Percentiles rank a stretch among this genome's conserved stretches.
These are phyloP conservation scores for Celoporthe dispersa DNA, from an alignment of 2,329 filamentous ascomycete genomes.

Conservation along the genomic window DNA sequence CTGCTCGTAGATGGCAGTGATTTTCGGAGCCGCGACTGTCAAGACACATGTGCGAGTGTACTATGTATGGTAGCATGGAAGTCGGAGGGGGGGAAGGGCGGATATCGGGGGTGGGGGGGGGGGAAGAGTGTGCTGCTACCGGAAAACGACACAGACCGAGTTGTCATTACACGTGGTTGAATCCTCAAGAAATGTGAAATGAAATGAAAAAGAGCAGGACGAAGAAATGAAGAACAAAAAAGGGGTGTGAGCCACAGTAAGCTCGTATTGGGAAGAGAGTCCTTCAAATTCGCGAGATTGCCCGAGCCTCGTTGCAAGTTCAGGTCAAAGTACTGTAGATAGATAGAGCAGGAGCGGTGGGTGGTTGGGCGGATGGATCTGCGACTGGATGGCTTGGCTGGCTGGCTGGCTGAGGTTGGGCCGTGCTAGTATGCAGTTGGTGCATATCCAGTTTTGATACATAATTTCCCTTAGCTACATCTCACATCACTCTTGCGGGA, in stretches of 20 bases:
- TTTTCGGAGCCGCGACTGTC: background rate
- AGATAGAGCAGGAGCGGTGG: too few relatives aligned
- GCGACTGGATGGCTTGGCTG: background rate
- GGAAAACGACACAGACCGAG: background rate
- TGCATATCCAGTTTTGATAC: background rate
- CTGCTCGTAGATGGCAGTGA: slow-evolving; percentile 3
- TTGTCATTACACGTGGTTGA: background rate
- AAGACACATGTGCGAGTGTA: background rate
- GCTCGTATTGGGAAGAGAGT: background rate
- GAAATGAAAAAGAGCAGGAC: background rate
- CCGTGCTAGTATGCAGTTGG: background rate
- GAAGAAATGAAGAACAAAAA: background rate
- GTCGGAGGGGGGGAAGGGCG: too few relatives aligned
- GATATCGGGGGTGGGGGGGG: background rate
- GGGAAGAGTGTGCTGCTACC: too few relatives aligned
- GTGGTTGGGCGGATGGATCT: background rate
- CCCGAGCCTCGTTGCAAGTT: background rate
- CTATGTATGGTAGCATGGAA: background rate
- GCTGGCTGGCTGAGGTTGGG: background rate
- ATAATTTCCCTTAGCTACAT: background rate
- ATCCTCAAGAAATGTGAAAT: background rate
- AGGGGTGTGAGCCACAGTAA: background rate
- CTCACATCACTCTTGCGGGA: background rate
- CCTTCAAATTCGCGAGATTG: background rate
- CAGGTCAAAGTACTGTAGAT: background rate